These are phyloP conservation scores for Citeromyces nyonsensis DNA, from an alignment of 805 yeast species.

Conservation along the genomic window DNA sequence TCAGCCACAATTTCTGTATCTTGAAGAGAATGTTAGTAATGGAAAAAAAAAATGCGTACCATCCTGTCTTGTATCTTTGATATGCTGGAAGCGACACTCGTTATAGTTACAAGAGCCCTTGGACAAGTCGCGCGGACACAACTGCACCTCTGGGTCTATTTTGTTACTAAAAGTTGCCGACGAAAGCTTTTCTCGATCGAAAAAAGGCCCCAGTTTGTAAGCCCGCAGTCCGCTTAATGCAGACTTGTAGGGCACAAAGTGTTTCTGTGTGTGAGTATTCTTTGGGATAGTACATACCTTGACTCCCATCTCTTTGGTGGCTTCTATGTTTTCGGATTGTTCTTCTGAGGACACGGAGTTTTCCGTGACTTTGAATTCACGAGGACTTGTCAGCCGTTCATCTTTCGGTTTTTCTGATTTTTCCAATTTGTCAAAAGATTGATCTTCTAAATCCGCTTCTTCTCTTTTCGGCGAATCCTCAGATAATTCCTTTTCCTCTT, in stretches of 20 bases:
- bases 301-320: no score
- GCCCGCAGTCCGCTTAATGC: slow-evolving; percentile 5
- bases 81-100: slow-evolving; percentile 6
- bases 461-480: no score
- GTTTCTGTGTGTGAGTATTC: slow-evolving; percentile 2
- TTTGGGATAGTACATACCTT: no score
- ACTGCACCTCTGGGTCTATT: slow-evolving; percentile 5
- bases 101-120: slow-evolving; percentile 5
- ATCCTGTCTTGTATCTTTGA: slow-evolving; percentile 2
- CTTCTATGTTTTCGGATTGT: no score
- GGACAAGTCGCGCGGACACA: slow-evolving; percentile 7
- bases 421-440: no score
- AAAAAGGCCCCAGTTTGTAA: slow-evolving; percentile 7
- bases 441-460: no score
- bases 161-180: slow-evolving; percentile 7
- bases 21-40: neutral
- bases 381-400: no score
- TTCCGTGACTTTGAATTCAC: no score
- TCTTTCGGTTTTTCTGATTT: no score
- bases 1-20: slow-evolving; percentile 2
- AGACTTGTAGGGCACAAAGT: slow-evolving; percentile 6
- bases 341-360: no score
- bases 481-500: no score
- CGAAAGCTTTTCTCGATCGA: slow-evolving; percentile 5
- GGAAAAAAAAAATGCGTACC: slow-evolving; percentile 1